A percentile compares a stretch with the other conserved stretches of the same genome.
phyloP scores from a whole-genome alignment of 805 yeast species.

The Candida vartiovaarae region DNA sequence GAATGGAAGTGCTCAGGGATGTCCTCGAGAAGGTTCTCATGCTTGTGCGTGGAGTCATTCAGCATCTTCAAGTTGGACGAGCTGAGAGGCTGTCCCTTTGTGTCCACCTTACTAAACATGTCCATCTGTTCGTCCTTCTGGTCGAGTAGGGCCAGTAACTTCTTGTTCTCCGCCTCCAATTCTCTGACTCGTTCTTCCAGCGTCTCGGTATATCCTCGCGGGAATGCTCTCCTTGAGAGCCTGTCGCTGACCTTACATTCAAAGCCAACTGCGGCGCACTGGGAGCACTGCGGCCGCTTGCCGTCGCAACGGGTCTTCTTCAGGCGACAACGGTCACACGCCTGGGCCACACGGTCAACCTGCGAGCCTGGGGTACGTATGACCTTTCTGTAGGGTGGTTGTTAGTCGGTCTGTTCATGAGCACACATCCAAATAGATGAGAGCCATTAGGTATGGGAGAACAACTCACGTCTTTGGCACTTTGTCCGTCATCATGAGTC shows the following conservation, averaged over 20 bases:
- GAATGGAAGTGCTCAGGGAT: conserved; percentile 30
- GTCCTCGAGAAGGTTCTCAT: conserved; percentile 6
- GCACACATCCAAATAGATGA: no score
- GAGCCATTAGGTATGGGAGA: no score
- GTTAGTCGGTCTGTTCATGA: not conserved
- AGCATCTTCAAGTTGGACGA: conserved; percentile 28
- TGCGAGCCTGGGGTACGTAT: conserved; percentile 65
- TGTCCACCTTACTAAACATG: conserved; percentile 23
- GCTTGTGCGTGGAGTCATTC: conserved; percentile 14
- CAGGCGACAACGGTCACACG: conserved; percentile 83
- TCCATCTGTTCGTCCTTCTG: conserved; percentile 59
- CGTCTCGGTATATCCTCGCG: conserved; percentile 88
- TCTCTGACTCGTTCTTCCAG: conserved; percentile 84
- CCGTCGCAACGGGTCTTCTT: conserved; percentile 80
- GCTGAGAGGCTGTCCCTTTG: conserved; percentile 23
- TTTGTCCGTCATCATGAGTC: not conserved
- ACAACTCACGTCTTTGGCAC: conserved; percentile 1
- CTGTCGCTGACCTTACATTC: conserved; percentile 87
- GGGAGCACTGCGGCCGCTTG: conserved; percentile 62
- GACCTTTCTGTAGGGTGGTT: conserved; percentile 29
- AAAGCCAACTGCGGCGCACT: conserved; percentile 77
- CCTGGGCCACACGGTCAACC: conserved; percentile 74
- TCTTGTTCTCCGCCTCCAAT: conserved; percentile 72
- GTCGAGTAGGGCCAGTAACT: conserved; percentile 56
- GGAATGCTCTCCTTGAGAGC: conserved; percentile 79